phyloP scores from a whole-genome alignment of 441 rosid genomes.

The Sinapis alba region DNA sequence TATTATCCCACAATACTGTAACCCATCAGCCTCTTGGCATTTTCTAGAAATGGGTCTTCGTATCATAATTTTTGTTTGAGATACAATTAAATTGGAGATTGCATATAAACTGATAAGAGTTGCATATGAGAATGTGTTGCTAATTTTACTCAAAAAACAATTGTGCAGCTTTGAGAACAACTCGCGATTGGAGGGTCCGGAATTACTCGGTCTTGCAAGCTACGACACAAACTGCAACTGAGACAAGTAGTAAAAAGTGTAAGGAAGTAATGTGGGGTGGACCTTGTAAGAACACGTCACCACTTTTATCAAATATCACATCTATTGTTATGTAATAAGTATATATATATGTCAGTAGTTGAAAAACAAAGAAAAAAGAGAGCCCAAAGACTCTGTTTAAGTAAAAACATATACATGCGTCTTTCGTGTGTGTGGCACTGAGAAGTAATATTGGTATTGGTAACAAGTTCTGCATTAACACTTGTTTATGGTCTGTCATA shows the following conservation, averaged over 20 bases:
- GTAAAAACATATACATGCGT: not conserved
- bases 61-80: no score
- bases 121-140: not conserved
- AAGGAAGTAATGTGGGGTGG: no score
- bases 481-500: conserved; percentile 10
- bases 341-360: conserved; percentile 15
- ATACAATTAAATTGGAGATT: not conserved
- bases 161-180: conserved; percentile 79
- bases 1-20: no score
- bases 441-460: conserved; percentile 29
- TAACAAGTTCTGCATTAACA: conserved; percentile 1
- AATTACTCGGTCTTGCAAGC: conserved; percentile 86
- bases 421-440: conserved; percentile 3
- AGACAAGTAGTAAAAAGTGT: no score
- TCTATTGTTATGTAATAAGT: conserved; percentile 24
- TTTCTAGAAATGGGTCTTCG: no score
- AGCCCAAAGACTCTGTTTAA: conserved; percentile 6
- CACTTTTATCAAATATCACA: not conserved
- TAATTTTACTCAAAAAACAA: not conserved
- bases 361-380: not conserved
- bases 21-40: no score
- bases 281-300: conserved; percentile 39
- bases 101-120: not conserved
- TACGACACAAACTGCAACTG: conserved; percentile 76
- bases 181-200: conserved; percentile 90